phyloP scores from a whole-genome alignment of 73 alveolate genomes.

The Paraurostyla sp. region DNA sequence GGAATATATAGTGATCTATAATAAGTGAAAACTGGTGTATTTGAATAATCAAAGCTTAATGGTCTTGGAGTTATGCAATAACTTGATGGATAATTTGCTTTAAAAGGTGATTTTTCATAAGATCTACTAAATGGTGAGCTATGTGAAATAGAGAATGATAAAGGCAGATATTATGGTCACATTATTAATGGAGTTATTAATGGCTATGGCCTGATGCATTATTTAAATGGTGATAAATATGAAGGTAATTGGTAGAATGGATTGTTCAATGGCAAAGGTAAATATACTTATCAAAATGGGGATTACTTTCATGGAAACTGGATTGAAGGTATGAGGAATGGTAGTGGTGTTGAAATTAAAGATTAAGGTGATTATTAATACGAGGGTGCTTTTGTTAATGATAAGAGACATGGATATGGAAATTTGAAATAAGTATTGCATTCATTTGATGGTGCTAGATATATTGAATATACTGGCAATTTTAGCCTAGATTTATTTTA shows the following conservation, averaged over 20 bases:
- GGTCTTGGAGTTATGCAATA: neutral
- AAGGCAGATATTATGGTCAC: constrained; percentile 26
- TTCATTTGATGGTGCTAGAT: too few species aligned
- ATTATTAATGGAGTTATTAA: constrained; percentile 11
- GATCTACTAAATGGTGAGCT: constrained; percentile 42
- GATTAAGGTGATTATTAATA: neutral
- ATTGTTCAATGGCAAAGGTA: constrained; percentile 55
- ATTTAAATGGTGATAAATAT: constrained; percentile 44
- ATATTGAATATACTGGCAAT: constrained; percentile 12
- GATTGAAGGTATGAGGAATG: constrained; percentile 37
- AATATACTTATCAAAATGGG: neutral
- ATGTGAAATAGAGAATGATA: neutral
- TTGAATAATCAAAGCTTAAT: constrained; percentile 9
- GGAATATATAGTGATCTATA: constrained; percentile 7
- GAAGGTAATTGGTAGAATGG: constrained; percentile 57
- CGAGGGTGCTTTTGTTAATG: constrained; percentile 10
- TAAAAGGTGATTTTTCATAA: constrained; percentile 24
- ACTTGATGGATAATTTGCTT: neutral
- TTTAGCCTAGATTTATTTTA: neutral
- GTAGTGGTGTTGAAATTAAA: constrained; percentile 28
- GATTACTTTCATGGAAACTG: constrained; percentile 39
- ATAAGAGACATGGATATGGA: constrained; percentile 22
- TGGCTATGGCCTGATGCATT: constrained; percentile 53
- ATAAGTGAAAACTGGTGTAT: constrained; percentile 28
- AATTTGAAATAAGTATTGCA: neutral